Evolutionary conservation across 1,139 yeast genomes (phyloP), one percentile per base, ranked within the genome.

Genomic region (Yamadazyma trypodendri): DNA sequence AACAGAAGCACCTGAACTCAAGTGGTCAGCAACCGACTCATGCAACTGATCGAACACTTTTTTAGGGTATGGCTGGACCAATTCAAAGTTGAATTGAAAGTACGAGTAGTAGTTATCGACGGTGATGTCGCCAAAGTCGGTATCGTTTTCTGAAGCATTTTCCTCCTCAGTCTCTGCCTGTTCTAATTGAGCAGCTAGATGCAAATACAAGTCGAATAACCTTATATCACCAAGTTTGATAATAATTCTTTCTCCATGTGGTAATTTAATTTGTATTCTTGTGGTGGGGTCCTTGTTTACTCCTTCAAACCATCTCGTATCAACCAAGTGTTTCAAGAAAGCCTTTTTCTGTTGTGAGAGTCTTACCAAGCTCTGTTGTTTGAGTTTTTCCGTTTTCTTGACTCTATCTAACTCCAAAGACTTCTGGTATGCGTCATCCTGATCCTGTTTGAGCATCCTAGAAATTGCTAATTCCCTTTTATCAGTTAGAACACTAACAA

Each of bases 151-250:
- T n/a, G 17, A 12, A 8, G 28, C 27, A 4, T 43, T 40, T 3
- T 47, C 46, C 10, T 46, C 48, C 12, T n/a, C 28, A 11, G 14
- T 12, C 6, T 24, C 28, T n/a, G 28, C 4, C 6, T 41, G 45
- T 15, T 42, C 44, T 28, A 70, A 44, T 37, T 63, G 63, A 13
- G 71, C 63, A 43, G 84, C 88, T 31, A 86, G 77, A 50, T 71
- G 78, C 32, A 80, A 68, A 56, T 87, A 88, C 4, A 90, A 57
- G 27, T 84, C 84, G 32, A 67, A 68, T n/a, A 83, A 55, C 0
- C 79, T 61, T 12, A 75, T 68, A 16, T 74, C 70, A 22, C 34
- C 33, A 6, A 49, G 14, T 20, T 61, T 54, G 41, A 88, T 77
- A 7, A 85, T 67, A 2, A 81, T 56, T 34, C 95, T 68, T 34